Conservation (phyloP, 2,329 filamentous ascomycete species). For the Nemania sp. region DNA sequence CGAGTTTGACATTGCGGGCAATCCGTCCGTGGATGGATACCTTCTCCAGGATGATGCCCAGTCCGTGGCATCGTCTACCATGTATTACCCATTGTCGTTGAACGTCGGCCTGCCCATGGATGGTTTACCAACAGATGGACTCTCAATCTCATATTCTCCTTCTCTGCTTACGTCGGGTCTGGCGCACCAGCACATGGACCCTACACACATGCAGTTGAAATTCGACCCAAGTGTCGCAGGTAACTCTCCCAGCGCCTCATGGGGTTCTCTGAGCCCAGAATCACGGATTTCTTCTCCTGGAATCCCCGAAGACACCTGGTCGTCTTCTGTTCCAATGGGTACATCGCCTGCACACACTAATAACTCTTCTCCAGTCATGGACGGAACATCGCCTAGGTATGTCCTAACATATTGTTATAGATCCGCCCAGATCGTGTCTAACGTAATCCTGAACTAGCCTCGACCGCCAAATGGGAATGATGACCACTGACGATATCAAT, state of each 20-base stretch:
- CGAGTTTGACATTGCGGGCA: constrained; percentile 58
- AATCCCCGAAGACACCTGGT: constrained; percentile 55
- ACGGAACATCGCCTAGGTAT: constrained; percentile 59
- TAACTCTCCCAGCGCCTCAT: constrained; percentile 57
- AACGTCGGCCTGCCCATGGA: constrained; percentile 46
- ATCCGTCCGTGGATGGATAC: constrained; percentile 57
- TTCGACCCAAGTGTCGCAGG: constrained; percentile 55
- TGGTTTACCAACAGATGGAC: constrained; percentile 49
- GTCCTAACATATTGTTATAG: constrained; percentile 39
- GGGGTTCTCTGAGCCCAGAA: constrained; percentile 56
- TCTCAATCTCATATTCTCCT: constrained; percentile 48
- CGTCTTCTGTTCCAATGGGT: constrained; percentile 41
- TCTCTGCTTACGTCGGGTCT: constrained; percentile 50
- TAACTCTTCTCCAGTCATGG: constrained; percentile 55
- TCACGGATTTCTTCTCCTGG: constrained; percentile 58
- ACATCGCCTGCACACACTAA: constrained; percentile 51
- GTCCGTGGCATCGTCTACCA: constrained; percentile 50
- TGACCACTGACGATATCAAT: constrained; percentile 45
- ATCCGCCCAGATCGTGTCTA: constrained; percentile 36
- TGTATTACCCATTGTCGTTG: constrained; percentile 53
- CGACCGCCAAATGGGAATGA: constrained; percentile 47
- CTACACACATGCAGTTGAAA: constrained; percentile 59
- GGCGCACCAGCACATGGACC: constrained; percentile 59
- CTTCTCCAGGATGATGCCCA: constrained; percentile 56
- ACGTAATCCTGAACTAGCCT: constrained; percentile 42